Percentiles rank a stretch among this genome's conserved stretches.
Conservation (phyloP, 2,329 filamentous ascomycete genomes). For the Hypoxylon sp. region DNA sequence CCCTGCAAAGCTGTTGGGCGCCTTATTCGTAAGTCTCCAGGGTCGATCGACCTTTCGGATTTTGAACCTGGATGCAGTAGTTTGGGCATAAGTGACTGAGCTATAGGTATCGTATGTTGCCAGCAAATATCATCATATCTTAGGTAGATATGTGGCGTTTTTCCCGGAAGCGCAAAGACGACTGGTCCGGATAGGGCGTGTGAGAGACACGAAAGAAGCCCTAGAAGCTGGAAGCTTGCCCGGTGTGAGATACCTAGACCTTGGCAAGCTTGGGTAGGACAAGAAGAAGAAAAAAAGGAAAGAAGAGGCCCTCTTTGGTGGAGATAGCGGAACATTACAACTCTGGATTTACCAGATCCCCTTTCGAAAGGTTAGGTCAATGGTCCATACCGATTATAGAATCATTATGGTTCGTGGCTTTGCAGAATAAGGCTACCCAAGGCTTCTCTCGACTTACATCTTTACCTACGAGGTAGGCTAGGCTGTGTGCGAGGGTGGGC, state of each 20-base stretch:
- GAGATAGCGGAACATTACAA: neutral
- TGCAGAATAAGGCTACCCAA: neutral
- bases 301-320: too few relatives aligned
- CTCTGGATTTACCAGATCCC: neutral
- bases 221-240: too few relatives aligned
- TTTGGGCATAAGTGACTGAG: neutral
- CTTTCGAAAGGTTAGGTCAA: neutral
- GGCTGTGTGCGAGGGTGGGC: too few relatives aligned
- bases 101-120: neutral
- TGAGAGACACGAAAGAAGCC: neutral
- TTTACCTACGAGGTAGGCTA: too few relatives aligned
- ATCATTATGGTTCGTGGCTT: neutral
- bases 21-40: neutral
- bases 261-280: too few relatives aligned
- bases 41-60: neutral
- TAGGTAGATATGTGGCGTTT: neutral
- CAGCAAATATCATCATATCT: neutral
- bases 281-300: too few relatives aligned
- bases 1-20: neutral
- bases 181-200: neutral
- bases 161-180: neutral
- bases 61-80: neutral
- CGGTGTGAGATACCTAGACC: neutral
- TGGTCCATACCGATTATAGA: slow-evolving; percentile 2
- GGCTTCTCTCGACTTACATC: neutral